Conservation (phyloP, 108 stramenopile genomes). For the Cyclotella choctawhatcheeana region DNA sequence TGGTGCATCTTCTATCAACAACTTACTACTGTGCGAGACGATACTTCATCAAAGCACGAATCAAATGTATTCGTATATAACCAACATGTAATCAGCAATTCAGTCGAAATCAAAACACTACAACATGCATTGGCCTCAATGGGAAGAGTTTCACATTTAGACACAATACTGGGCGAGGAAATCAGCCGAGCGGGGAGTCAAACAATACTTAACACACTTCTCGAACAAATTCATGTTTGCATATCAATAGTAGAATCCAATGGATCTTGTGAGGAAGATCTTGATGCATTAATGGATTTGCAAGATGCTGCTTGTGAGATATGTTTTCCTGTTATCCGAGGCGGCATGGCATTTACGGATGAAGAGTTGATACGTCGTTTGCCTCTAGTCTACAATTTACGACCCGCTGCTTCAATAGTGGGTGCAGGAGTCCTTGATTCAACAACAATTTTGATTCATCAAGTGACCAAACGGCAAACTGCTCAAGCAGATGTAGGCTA, state of each 20-base stretch:
- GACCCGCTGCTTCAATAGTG: conserved; percentile 5
- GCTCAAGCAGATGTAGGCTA: conserved; percentile 88
- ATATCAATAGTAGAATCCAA: conserved; percentile 29
- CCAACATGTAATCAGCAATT: conserved; percentile 6
- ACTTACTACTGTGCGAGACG: neutral
- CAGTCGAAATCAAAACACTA: conserved; percentile 28
- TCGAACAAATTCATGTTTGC: conserved; percentile 32
- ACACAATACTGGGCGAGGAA: conserved; percentile 69
- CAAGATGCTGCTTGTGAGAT: conserved; percentile 79
- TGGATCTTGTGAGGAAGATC: conserved; percentile 49
- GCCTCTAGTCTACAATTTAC: conserved; percentile 61
- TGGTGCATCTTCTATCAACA: conserved; percentile 6
- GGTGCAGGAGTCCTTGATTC: neutral
- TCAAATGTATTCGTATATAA: neutral
- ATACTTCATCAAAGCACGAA: neutral
- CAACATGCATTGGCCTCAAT: conserved; percentile 33
- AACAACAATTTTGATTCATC: conserved; percentile 65
- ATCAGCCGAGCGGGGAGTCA: conserved; percentile 64
- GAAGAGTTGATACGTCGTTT: conserved; percentile 65
- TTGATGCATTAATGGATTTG: conserved; percentile 73
- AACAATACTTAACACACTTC: conserved; percentile 43
- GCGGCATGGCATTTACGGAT: conserved; percentile 51
- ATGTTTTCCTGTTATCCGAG: conserved; percentile 36
- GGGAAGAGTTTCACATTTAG: conserved; percentile 43
- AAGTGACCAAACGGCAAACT: conserved; percentile 72